Conservation (phyloP, 768 basidiomycete genomes). For the Russula emetica region DNA sequence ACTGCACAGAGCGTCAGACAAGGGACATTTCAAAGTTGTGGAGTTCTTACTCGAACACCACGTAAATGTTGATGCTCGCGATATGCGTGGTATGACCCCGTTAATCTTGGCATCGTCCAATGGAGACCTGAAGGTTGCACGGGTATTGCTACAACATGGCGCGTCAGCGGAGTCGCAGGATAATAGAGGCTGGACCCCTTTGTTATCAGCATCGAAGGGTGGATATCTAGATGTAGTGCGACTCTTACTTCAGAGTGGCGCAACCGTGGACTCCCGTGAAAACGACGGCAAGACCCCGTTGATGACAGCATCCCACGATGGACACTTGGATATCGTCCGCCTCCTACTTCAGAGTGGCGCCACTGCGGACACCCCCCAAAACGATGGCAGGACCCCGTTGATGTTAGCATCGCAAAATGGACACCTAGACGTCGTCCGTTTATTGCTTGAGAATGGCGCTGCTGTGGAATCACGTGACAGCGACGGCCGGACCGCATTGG, state of each 20-base stretch:
- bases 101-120: background rate
- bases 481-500: background rate
- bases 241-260: background rate
- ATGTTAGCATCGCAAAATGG: background rate
- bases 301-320: background rate
- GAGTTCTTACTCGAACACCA: background rate
- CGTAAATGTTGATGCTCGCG: background rate
- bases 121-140: background rate
- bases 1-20: background rate
- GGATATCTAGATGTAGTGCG: background rate
- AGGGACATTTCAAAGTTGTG: background rate
- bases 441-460: background rate
- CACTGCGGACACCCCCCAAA: background rate
- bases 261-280: no score
- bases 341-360: background rate
- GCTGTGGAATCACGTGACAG: background rate
- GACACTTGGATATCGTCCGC: background rate
- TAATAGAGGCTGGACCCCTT: background rate
- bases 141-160: background rate
- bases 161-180: background rate
- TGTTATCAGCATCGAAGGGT: background rate
- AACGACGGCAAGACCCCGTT: background rate
- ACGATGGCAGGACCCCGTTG: background rate
- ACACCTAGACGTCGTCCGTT: background rate
- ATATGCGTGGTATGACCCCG: background rate